A percentile compares a stretch with the other conserved stretches of the same genome.
phyloP scores from a whole-genome alignment of 2,329 filamentous ascomycete species.

The Trichoderma citrinoviride region DNA sequence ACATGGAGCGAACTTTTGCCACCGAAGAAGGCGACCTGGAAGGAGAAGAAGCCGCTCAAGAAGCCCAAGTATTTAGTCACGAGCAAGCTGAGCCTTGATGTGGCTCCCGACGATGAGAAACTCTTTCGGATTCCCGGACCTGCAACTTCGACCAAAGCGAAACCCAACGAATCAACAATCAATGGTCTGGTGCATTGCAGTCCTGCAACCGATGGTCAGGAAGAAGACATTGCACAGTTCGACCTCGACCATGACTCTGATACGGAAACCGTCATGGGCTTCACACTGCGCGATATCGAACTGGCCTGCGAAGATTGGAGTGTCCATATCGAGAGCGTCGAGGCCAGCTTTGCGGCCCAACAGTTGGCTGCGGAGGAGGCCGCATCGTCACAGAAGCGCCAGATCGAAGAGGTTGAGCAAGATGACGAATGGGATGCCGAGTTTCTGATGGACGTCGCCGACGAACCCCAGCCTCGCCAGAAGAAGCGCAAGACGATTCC shows the following conservation, averaged over 20 bases:
- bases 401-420: constrained; percentile 39
- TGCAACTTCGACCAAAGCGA: constrained; percentile 54
- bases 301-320: constrained; percentile 88
- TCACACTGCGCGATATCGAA: constrained; percentile 76
- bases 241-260: constrained; percentile 53
- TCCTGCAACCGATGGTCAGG: constrained; percentile 38
- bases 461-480: constrained; percentile 47
- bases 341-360: constrained; percentile 37
- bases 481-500: constrained; percentile 68
- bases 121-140: constrained; percentile 73
- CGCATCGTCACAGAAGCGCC: constrained; percentile 33
- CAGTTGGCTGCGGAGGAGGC: constrained; percentile 36
- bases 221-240: constrained; percentile 41
- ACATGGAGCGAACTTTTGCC: constrained; percentile 82
- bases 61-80: constrained; percentile 79
- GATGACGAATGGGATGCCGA: constrained; percentile 64
- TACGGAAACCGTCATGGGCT: constrained; percentile 67
- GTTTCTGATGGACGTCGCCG: constrained; percentile 50
- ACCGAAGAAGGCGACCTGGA: constrained; percentile 72
- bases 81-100: constrained; percentile 83
- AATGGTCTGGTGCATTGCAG: constrained; percentile 48
- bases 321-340: constrained; percentile 53
- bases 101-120: constrained; percentile 83
- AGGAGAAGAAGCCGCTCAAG: constrained; percentile 75
- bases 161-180: constrained; percentile 50